Base-by-base conservation (phyloP, 1,284 basidiomycete species). In the Agroathelia rolfsii region DNA sequence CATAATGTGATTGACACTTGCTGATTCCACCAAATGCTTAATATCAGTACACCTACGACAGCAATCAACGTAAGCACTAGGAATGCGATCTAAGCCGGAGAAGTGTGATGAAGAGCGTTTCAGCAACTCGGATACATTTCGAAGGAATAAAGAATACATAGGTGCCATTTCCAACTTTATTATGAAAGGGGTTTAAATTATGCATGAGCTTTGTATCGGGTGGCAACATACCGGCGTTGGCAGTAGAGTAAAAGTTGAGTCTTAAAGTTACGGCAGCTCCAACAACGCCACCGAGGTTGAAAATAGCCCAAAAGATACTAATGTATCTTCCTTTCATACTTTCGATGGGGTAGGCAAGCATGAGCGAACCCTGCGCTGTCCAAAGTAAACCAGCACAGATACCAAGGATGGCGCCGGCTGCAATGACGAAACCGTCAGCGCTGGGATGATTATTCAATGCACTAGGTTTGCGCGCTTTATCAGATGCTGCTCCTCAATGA, bases 221-320 rank as follows among this genome's bases (percentile, higher is more conserved):
- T n/a, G n/a, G n/a, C n/a, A n/a, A n/a, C n/a, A n/a, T n/a, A n/a
- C n/a, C n/a, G n/a, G n/a, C n/a, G n/a, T n/a, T n/a, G n/a, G 63
- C 64, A 30, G 43, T 56, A 11, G 56, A 59, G 28, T 66, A 37
- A 41, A 57, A 68, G 44, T 70, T 70, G 42, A 64, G 58, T 0
- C 63, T 72, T 21, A 78, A 55, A 10, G 73, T 63, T 23, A 79
- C 71, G 7, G 72, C 64, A 3, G 69, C 62, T 7, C 78, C 78
- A 18, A 80, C 65, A 8, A 76, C 73, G 9, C 72, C 73, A 14
- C 77, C 72, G 20, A 76, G 43, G 41, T 78, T 78, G 58, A 81
- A 79, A 44, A 78, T 69, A 32, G 66, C 58, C 79, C 79, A 83
- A 52, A 82, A 76, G 36, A 79, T 58, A 21, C 63, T 68, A 39